phyloP scores from a whole-genome alignment of 768 basidiomycete genomes.

The Boletus rubescentipes region DNA sequence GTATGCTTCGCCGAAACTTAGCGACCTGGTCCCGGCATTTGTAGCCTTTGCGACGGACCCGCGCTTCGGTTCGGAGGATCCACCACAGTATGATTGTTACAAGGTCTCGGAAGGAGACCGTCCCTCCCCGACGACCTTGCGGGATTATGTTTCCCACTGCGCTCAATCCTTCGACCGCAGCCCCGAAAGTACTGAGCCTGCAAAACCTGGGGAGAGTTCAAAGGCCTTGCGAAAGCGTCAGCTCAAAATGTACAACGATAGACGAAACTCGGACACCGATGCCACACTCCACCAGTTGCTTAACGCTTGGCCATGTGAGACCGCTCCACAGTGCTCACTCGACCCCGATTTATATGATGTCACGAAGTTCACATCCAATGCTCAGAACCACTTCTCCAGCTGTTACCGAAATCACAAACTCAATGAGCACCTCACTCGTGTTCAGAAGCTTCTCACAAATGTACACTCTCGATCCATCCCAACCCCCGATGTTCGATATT shows the following conservation, averaged over 20 bases:
- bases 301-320: constrained; percentile 20
- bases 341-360: constrained; percentile 4
- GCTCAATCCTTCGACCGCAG: constrained; percentile 10
- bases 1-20: constrained; percentile 19
- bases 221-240: constrained; percentile 3
- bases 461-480: neutral
- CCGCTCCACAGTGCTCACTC: constrained; percentile 6
- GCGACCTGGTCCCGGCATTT: constrained; percentile 26
- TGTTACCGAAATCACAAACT: constrained; percentile 18
- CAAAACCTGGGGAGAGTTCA: neutral
- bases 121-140: neutral
- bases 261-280: constrained; percentile 6
- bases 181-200: constrained; percentile 5
- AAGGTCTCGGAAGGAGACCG: constrained; percentile 6
- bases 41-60: constrained; percentile 31
- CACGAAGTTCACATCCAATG: neutral
- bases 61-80: constrained; percentile 7
- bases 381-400: constrained; percentile 4
- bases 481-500: neutral
- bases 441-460: constrained; percentile 10
- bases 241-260: constrained; percentile 1
- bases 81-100: constrained; percentile 18
- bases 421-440: constrained; percentile 10
- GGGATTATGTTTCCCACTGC: neutral
- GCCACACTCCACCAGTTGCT: neutral